These are phyloP conservation scores for Auriscalpium microsporum DNA, from an alignment of 768 basidiomycete species.

Conservation along the genomic window DNA sequence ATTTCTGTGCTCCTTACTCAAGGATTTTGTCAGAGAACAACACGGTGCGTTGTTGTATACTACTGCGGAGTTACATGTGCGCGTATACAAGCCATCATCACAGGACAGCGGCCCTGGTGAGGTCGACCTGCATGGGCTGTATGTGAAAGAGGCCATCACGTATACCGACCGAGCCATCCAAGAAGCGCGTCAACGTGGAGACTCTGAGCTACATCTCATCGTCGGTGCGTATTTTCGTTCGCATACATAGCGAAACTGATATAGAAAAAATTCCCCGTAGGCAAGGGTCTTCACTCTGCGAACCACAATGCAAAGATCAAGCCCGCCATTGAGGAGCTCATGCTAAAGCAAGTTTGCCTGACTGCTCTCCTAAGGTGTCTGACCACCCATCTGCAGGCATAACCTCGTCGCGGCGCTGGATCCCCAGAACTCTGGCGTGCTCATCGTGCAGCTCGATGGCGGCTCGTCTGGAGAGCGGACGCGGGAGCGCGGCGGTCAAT, in stretches of 20 bases:
- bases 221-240: slow-evolving; percentile 50
- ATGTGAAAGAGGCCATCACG: slow-evolving; percentile 85
- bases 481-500: slow-evolving; percentile 22
- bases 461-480: slow-evolving; percentile 18
- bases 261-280: slow-evolving; percentile 25
- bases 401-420: slow-evolving; percentile 67
- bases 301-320: slow-evolving; percentile 77
- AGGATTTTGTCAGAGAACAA: slow-evolving; percentile 54
- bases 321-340: slow-evolving; percentile 83
- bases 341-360: slow-evolving; percentile 53
- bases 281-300: slow-evolving; percentile 81
- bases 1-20: not conserved
- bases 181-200: slow-evolving; percentile 54
- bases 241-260: not conserved
- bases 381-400: slow-evolving; percentile 37
- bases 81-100: not conserved
- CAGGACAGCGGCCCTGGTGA: slow-evolving; percentile 66
- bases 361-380: not conserved
- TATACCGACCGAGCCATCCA: slow-evolving; percentile 64
- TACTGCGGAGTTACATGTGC: not conserved
- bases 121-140: slow-evolving; percentile 86
- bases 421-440: slow-evolving; percentile 73
- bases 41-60: slow-evolving; percentile 33
- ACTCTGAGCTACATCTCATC: slow-evolving; percentile 65
- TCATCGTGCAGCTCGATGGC: slow-evolving; percentile 65